phyloP scores from a whole-genome alignment of 2,329 filamentous ascomycete species.

The Escovopsis sp. region DNA sequence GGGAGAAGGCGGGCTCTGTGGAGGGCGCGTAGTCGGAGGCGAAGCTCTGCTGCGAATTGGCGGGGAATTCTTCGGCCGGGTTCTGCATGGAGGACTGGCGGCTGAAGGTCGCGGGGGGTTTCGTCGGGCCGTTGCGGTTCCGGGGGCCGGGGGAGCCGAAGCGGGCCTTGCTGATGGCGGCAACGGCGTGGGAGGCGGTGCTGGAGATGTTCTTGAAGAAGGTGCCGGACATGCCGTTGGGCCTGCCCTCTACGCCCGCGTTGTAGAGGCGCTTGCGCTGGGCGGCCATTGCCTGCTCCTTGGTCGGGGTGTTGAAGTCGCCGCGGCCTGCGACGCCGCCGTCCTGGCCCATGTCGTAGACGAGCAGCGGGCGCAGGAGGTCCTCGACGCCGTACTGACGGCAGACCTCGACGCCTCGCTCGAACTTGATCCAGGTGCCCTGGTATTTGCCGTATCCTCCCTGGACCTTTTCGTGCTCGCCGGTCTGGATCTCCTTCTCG shows the following conservation, averaged over 20 bases:
- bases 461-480: conserved; percentile 96
- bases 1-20: conserved; percentile 34
- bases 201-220: conserved; percentile 96
- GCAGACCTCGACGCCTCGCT: conserved; percentile 83
- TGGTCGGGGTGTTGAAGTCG: conserved; percentile 84
- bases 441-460: conserved; percentile 98
- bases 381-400: conserved; percentile 66
- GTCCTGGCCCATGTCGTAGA: conserved; percentile 67
- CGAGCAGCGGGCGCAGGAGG: conserved; percentile 55
- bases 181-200: conserved; percentile 83
- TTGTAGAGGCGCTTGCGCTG: conserved; percentile 88
- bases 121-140: conserved; percentile 45
- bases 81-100: conserved; percentile 59
- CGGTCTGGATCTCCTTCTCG: conserved; percentile 92
- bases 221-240: conserved; percentile 58
- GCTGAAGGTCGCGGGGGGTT: conserved; percentile 54
- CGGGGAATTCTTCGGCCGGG: conserved; percentile 45
- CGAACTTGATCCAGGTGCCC: conserved; percentile 95
- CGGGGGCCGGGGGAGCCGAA: conserved; percentile 75
- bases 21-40: conserved; percentile 61
- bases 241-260: conserved; percentile 45
- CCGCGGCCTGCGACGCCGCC: conserved; percentile 57
- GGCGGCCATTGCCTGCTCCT: conserved; percentile 96
- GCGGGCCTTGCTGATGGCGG: conserved; percentile 89
- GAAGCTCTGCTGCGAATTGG: conserved; percentile 73